Evolutionary conservation across 805 yeast genomes (phyloP).

Genomic region (Lipomyces orientalis): DNA sequence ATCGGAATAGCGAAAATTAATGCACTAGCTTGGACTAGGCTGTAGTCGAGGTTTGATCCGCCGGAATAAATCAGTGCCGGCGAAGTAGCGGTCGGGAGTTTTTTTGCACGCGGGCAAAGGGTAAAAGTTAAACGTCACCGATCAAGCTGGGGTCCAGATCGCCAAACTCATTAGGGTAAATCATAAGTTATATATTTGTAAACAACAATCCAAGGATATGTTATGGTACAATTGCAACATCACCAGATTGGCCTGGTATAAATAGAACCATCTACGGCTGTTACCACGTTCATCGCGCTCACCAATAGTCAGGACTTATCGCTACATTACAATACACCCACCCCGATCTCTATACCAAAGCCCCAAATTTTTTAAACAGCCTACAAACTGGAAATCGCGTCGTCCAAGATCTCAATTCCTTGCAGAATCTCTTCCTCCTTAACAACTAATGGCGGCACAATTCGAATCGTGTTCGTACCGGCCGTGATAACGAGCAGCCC

Average conservation of each 20-base stretch:
- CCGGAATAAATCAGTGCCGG: too few species aligned
- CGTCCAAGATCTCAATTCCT: constrained; percentile 74
- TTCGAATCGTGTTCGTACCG: constrained; percentile 86
- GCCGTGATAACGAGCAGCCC: constrained; percentile 90
- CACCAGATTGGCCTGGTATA: background rate
- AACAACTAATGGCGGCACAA: constrained; percentile 91
- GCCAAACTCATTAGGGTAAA: too few species aligned
- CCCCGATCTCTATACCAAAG: too few species aligned
- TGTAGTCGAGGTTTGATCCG: background rate
- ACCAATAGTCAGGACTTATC: background rate
- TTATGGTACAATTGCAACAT: background rate
- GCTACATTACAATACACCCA: background rate
- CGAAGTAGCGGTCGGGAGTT: too few species aligned
- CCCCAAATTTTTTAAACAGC: background rate
- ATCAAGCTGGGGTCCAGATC: too few species aligned
- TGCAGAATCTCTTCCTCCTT: constrained; percentile 67
- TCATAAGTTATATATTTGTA: too few species aligned
- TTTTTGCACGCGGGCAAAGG: too few species aligned
- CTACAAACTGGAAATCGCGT: constrained; percentile 49
- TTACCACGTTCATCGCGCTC: background rate
- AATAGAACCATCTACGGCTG: too few species aligned
- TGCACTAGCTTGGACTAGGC: background rate
- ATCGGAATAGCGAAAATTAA: background rate
- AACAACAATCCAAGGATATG: too few species aligned
- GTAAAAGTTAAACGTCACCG: too few species aligned